Evolutionary conservation across 495 filamentous ascomycete species (phyloP), one percentile per base, ranked within the genome.

Genomic region (Neurospora sp.): DNA sequence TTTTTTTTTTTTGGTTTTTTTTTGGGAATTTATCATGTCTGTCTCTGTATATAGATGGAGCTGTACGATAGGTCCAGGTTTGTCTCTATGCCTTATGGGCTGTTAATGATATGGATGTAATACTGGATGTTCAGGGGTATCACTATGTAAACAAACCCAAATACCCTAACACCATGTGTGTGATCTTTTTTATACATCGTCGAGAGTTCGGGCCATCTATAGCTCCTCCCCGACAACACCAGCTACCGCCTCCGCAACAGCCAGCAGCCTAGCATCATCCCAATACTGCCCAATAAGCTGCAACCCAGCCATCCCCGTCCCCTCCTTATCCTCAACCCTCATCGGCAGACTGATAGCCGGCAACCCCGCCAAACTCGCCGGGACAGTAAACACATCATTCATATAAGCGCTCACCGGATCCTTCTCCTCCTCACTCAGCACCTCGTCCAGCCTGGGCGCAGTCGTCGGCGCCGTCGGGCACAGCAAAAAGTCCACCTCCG

Each of bases 301-400:
- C 74, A 99, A 87, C 0, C 96, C 96, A 9, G 89, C 87, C 59
- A 89, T 79, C 31, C 40, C 72, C 31, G 76, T 54, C 12, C 74
- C 79, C 6, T 76, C 71, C 5, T 79, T 72, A 10, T 80, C 78
- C 38, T 79, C 76, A 5, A 81, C 78, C 70, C 75, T 75, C 70
- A 95, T 87, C 5, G 96, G 96, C 12, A 98, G 84, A 76, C 93
- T 97, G 54, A 97, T 88, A 20, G 94, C 93, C 12, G 96, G 96
- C 41, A 99, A 83, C 4, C 96, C 96, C 7, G 96, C 96, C 73
- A 99, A 81, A 78, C 92, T 97, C 27, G 96, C 94, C 16, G 96
- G 96, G 9, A 98, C 96, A 0, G 96, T 98, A 80, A 98, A 93
- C 16, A 97, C 93, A 83, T 99, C 96, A 76, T 93, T 97, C 82